phyloP scores from a whole-genome alignment of 2,329 filamentous ascomycete genomes.

The Talaromyces sp. region DNA sequence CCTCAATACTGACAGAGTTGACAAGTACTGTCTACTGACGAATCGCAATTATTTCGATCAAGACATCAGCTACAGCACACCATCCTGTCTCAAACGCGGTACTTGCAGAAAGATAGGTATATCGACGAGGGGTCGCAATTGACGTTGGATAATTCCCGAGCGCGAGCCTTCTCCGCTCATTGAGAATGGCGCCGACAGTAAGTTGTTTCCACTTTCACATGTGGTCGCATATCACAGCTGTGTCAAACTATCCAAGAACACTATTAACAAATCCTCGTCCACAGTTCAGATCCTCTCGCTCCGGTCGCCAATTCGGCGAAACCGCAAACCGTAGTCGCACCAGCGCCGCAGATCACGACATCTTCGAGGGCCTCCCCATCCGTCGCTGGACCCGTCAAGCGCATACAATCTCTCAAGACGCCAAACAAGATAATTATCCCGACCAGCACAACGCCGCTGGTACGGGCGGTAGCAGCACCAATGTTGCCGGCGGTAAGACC shows the following conservation, averaged over 20 bases:
- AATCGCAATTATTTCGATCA: not conserved
- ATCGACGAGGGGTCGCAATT: not conserved
- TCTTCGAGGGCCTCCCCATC: slow-evolving; percentile 73
- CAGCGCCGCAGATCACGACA: slow-evolving; percentile 61
- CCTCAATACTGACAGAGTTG: not conserved
- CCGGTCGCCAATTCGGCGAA: slow-evolving; percentile 57
- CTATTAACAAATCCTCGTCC: not conserved
- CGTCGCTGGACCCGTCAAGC: slow-evolving; percentile 80
- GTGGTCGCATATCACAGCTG: not conserved
- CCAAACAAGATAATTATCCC: slow-evolving; percentile 57
- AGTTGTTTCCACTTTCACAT: slow-evolving; percentile 1
- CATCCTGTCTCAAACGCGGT: not conserved
- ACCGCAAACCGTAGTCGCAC: slow-evolving; percentile 41
- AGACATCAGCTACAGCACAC: not conserved
- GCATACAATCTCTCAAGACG: slow-evolving; percentile 65
- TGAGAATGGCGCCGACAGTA: slow-evolving; percentile 19
- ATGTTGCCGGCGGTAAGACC: slow-evolving; percentile 19
- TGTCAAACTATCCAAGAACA: too few relatives aligned
- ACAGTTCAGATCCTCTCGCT: slow-evolving; percentile 56
- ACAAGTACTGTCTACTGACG: not conserved
- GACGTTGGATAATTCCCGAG: not conserved
- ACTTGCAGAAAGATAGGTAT: not conserved
- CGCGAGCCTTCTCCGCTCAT: slow-evolving; percentile 7
- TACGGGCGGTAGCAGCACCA: slow-evolving; percentile 23
- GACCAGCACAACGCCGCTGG: slow-evolving; percentile 21